Evolutionary conservation across 139 green algal genomes (phyloP), one percentile per base, ranked within the genome.

Genomic region (Spirogloea muscicola): DNA sequence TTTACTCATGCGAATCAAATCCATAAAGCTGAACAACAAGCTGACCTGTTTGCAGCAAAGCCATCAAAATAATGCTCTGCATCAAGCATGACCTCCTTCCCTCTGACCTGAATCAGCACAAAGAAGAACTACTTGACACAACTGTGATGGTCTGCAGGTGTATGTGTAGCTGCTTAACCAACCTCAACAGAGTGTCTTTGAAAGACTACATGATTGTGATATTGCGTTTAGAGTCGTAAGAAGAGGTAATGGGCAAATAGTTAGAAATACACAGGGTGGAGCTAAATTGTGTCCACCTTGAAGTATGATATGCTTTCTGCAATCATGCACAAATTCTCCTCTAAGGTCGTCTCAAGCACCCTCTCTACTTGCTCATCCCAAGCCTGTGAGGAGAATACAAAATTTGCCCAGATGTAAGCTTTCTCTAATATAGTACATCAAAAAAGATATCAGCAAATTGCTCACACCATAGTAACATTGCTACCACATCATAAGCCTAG

Each of bases 251-350:
- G n/a, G n/a, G n/a, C n/a, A n/a, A n/a, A n/a, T n/a, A n/a, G n/a
- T n/a, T n/a, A n/a, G n/a, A n/a, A n/a, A n/a, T n/a, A n/a, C n/a
- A n/a, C n/a, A n/a, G n/a, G n/a, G n/a, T n/a, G n/a, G n/a, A n/a
- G n/a, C n/a, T n/a, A n/a, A n/a, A n/a, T n/a, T n/a, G n/a, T n/a
- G 5, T 41, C 3, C 34, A 52, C 68, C 7, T 76, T 75, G 80
- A 82, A 84, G 61, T 84, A 79, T 18, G 33, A 13, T 4, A 86
- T 80, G 16, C 41, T 82, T 25, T 86, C 79, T 3, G 9, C 16
- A 10, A 86, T 83, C 80, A 86, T 84, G 18, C 16, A 9, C 31
- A 86, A 44, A 59, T 86, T 86, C 52, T 86, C 72, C 21, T 81
- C 64, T 2, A 65, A 38, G 0, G 58, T 76, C 25, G 73, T 39